phyloP scores from a whole-genome alignment of 1,139 yeast genomes.

The Blastobotrys illinoisensis region DNA sequence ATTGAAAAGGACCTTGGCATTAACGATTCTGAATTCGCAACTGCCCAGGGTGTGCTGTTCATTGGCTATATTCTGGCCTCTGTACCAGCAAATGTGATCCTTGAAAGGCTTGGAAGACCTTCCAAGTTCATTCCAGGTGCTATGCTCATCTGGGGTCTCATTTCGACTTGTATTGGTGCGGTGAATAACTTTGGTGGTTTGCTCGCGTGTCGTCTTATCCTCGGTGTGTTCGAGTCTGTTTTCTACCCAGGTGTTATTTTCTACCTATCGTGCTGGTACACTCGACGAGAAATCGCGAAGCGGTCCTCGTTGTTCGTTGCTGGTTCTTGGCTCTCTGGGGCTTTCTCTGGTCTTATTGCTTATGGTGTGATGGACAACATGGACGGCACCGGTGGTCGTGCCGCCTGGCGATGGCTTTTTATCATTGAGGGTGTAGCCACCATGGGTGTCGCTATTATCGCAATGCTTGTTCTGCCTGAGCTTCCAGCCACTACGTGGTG shows the following conservation, averaged over 20 bases:
- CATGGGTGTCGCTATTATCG: too few relatives aligned
- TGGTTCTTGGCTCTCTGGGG: slow-evolving; percentile 9
- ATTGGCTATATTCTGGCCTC: too few relatives aligned
- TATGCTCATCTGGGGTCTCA: slow-evolving; percentile 51
- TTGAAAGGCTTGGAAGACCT: too few relatives aligned
- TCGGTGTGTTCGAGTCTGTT: slow-evolving; percentile 56
- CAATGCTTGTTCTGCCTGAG: too few relatives aligned
- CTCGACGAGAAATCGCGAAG: slow-evolving; percentile 25
- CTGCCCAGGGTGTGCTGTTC: too few relatives aligned
- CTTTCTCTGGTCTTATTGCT: slow-evolving; percentile 49
- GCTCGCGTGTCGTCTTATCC: slow-evolving; percentile 42
- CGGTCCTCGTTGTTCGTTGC: slow-evolving; percentile 9
- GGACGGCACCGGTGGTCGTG: slow-evolving; percentile 49
- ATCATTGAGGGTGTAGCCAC: slow-evolving; percentile 56
- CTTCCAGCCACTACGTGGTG: too few relatives aligned
- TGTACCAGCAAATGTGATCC: too few relatives aligned
- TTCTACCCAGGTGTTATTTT: slow-evolving; percentile 46
- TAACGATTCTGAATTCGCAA: too few relatives aligned
- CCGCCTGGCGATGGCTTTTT: slow-evolving; percentile 78
- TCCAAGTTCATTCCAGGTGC: slow-evolving; percentile 44
- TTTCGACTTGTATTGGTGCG: slow-evolving; percentile 56
- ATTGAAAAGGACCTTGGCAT: too few relatives aligned
- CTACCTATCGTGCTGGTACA: slow-evolving; percentile 25
- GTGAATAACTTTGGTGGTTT: slow-evolving; percentile 42
- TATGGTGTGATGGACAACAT: slow-evolving; percentile 33